Evolutionary conservation across 2,329 filamentous ascomycete species (phyloP).

Genomic region (Chlorencoelia australis): DNA sequence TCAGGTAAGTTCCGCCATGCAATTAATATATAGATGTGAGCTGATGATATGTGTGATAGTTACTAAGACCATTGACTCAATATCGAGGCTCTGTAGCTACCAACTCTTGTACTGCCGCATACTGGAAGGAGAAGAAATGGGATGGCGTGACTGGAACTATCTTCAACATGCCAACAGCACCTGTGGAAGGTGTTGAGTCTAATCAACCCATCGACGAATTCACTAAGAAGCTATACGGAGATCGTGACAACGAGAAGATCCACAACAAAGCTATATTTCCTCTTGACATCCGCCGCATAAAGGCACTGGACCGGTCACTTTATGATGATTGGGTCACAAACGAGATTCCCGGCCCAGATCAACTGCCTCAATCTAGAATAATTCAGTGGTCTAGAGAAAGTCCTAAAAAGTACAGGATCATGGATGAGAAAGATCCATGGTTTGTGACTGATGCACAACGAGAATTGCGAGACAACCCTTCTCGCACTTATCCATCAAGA

Average conservation of each 20-base stretch:
- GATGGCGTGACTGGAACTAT: constrained; percentile 22
- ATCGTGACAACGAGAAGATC: not conserved
- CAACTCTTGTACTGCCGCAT: no score
- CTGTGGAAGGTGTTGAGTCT: not conserved
- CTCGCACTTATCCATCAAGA: constrained; percentile 13
- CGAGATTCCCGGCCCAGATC: no score
- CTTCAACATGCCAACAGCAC: constrained; percentile 22
- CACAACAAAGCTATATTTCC: constrained; percentile 15
- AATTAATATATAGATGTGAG: no score
- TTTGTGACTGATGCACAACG: constrained; percentile 16
- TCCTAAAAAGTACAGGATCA: constrained; percentile 2
- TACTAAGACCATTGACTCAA: no score
- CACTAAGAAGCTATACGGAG: not conserved
- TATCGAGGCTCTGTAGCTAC: not conserved
- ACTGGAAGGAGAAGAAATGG: constrained; percentile 21
- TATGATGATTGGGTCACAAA: no score
- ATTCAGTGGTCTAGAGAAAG: no score
- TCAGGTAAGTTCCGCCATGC: constrained; percentile 17
- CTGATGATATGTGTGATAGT: no score
- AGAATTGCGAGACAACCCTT: constrained; percentile 12
- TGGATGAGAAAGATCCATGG: constrained; percentile 18
- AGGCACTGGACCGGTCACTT: constrained; percentile 1
- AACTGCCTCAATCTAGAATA: no score
- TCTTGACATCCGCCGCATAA: constrained; percentile 21
- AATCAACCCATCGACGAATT: not conserved